Conservation (phyloP, 345 rosid genomes). For the Eucalyptus virginea region DNA sequence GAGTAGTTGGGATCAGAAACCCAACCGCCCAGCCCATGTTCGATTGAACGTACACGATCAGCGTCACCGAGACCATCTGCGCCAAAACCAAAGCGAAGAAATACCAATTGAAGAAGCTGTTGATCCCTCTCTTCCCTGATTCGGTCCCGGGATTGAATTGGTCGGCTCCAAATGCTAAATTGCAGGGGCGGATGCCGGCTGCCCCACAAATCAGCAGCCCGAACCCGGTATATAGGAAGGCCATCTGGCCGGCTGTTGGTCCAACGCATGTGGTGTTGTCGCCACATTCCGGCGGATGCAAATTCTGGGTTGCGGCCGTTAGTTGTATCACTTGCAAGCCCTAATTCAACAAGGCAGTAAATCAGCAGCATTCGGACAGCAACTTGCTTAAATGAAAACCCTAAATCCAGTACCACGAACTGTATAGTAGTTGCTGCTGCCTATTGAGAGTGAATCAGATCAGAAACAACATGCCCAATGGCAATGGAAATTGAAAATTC, state of each 20-base stretch:
- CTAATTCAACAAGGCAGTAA: background rate
- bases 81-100: constrained; percentile 10
- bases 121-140: constrained; percentile 6
- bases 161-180: constrained; percentile 12
- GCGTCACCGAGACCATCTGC: constrained; percentile 1
- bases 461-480: background rate
- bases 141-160: constrained; percentile 7
- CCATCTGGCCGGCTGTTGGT: constrained; percentile 5
- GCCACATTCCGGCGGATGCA: constrained; percentile 43
- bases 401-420: background rate
- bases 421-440: background rate
- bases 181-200: constrained; percentile 10
- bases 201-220: constrained; percentile 7
- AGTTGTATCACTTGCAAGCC: constrained; percentile 46
- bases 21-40: constrained; percentile 14
- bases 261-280: constrained; percentile 2
- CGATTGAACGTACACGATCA: constrained; percentile 16
- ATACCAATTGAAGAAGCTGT: constrained; percentile 28
- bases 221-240: constrained; percentile 1
- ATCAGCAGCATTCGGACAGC: background rate
- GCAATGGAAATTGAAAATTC: background rate
- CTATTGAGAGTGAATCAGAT: background rate
- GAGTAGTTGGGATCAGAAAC: background rate
- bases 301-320: constrained; percentile 37
- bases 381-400: background rate